phyloP scores from a whole-genome alignment of 1,284 basidiomycete genomes.

The Macrocystidia cucumis region DNA sequence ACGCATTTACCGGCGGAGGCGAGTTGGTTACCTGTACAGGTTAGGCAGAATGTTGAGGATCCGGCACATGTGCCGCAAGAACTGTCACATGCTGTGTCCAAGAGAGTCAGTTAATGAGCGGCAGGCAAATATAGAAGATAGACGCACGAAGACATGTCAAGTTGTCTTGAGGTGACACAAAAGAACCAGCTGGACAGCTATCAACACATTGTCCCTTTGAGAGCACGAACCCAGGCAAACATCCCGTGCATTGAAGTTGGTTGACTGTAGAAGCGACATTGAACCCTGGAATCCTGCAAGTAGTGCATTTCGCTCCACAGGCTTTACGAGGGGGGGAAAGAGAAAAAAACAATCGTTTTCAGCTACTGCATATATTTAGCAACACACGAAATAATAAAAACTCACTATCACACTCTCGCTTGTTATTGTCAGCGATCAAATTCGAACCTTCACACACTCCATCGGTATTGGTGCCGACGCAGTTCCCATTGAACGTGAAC shows the following conservation, averaged over 20 bases:
- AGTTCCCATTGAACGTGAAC: conserved; percentile 56
- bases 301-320: conserved; percentile 73
- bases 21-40: conserved; percentile 56
- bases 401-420: conserved; percentile 73
- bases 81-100: conserved; percentile 57
- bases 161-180: conserved; percentile 63
- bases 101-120: conserved; percentile 6
- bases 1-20: conserved; percentile 68
- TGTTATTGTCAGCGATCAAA: conserved; percentile 74
- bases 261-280: conserved; percentile 55
- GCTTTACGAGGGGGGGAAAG: conserved; percentile 28
- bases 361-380: conserved; percentile 2
- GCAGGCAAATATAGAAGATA: conserved; percentile 4
- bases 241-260: conserved; percentile 66
- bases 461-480: conserved; percentile 53
- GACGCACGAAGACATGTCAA: conserved; percentile 57
- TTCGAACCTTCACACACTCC: conserved; percentile 67
- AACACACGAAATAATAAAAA: no score
- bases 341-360: conserved; percentile 1
- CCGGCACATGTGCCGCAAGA: conserved; percentile 66
- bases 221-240: conserved; percentile 68
- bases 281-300: conserved; percentile 68
- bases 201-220: conserved; percentile 59
- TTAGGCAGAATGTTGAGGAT: conserved; percentile 60
- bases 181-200: conserved; percentile 64